Percentiles rank a stretch among this genome's conserved stretches.
These are phyloP conservation scores for Flaveria robusta DNA, from an alignment of 129 eudicot genomes.

Conservation along the genomic window DNA sequence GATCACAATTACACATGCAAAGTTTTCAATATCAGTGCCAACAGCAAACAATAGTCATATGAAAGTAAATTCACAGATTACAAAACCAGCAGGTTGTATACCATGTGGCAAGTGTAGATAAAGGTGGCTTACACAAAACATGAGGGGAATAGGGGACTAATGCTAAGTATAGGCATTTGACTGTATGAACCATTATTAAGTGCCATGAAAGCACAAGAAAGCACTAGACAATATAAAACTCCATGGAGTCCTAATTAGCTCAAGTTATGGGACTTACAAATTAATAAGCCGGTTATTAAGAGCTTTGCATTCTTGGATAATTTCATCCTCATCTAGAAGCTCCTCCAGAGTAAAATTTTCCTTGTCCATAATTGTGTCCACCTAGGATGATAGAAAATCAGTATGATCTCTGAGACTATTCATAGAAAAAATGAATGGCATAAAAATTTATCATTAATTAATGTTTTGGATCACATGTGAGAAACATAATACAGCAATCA, in stretches of 20 bases:
- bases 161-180: not conserved
- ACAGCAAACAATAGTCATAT: constrained; percentile 6
- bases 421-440: constrained; percentile 9
- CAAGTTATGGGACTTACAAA: constrained; percentile 50
- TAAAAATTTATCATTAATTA: constrained; percentile 10
- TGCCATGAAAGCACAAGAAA: constrained; percentile 14
- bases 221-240: constrained; percentile 14
- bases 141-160: not conserved
- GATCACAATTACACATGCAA: constrained; percentile 2
- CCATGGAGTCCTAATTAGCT: constrained; percentile 1
- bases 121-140: constrained; percentile 5
- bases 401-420: not conserved
- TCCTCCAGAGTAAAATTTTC: constrained; percentile 82
- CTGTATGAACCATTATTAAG: not conserved
- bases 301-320: constrained; percentile 98
- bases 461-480: not conserved
- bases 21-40: not conserved
- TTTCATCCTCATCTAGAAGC: constrained; percentile 92
- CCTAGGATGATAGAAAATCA: constrained; percentile 46
- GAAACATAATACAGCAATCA: constrained; percentile 19
- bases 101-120: constrained; percentile 4
- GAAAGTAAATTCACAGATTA: not conserved
- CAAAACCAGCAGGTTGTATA: constrained; percentile 3
- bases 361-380: constrained; percentile 89
- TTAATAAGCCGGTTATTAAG: constrained; percentile 89